Base-by-base conservation (phyloP, 1,139 yeast genomes). In the Petasospora rhodanensis region DNA sequence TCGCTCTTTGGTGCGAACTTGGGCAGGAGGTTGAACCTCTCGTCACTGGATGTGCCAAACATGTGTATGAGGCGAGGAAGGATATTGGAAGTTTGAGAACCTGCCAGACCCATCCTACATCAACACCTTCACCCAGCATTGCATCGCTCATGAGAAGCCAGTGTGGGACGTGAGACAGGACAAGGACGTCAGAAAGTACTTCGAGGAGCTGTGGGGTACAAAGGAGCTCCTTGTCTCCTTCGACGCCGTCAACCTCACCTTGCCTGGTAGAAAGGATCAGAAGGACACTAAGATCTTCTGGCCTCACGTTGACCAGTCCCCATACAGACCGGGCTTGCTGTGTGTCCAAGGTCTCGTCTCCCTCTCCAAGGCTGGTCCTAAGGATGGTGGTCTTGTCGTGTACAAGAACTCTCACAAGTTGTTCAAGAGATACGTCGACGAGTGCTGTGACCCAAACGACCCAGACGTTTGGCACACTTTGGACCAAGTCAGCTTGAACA, bases 131-230 rank as follows among this genome's bases (percentile, higher is more conserved):
- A 17, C 33, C 5, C 32, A 41, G 12, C 46, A 50, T 29, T 34
- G 44, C 24, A 38, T 45, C 14, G 33, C 48, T 8, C 55, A 51
- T 29, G 55, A 52, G 28, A 37, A 47, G 29, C 41, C 47, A 23
- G 36, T 51, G 40, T 51, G 56, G 56, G 55, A 52, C 19, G 32
- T 44, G 4, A 45, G 52, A 38, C 28, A 27, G 27, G 54, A 51
- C 24, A 37, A 32, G 13, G 47, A 45, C 14, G 45, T 49, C 22
- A 22, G 41, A 14, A 37, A 31, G 5, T 40, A 43, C 11, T 51
- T 48, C 32, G 43, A 29, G 7, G 31, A 43, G 17, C 19, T 51
- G n/a, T 51, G 51, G 52, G 51, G 49, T 4, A 49, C 53, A 2
- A 45, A 48, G 11, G 38, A 49, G 28, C 32, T 51, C 12, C 24